Evolutionary conservation across 202 grass and related monocot genomes (phyloP).

Genomic region (Digitaria exilis): DNA sequence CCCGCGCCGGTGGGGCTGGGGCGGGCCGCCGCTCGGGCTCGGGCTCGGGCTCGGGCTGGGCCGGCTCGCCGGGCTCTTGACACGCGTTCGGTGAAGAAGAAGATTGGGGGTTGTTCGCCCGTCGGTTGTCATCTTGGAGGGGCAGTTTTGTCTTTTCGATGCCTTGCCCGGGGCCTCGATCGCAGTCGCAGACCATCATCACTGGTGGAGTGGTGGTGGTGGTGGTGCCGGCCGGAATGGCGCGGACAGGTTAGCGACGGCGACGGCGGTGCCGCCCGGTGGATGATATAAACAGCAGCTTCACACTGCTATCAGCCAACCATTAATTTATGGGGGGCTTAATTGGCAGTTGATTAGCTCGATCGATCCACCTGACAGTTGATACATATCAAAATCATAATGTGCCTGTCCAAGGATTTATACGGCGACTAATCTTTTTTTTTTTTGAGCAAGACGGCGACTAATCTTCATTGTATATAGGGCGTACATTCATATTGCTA

Average conservation of each 20-base stretch:
- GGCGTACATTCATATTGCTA: neutral
- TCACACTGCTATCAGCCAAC: neutral
- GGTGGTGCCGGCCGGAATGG: neutral
- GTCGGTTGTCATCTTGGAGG: neutral
- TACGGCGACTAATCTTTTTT: neutral
- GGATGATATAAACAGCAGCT: no score
- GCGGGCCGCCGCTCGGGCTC: neutral
- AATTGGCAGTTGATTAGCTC: constrained; percentile 9
- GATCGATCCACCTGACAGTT: neutral
- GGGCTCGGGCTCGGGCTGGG: neutral
- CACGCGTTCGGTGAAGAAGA: constrained; percentile 38
- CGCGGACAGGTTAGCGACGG: constrained; percentile 24
- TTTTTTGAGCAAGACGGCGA: no score
- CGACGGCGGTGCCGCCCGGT: neutral
- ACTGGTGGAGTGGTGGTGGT: neutral
- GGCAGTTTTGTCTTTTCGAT: neutral
- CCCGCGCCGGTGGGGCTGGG: neutral
- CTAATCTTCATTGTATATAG: neutral
- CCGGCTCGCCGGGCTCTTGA: constrained; percentile 17
- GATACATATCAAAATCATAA: neutral
- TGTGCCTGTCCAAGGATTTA: neutral
- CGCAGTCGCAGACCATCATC: neutral
- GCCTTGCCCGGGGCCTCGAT: neutral
- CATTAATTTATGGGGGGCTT: neutral
- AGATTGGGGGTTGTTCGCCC: neutral